Conservation (phyloP, 805 yeast species). For the Brettanomyces anomalus region DNA sequence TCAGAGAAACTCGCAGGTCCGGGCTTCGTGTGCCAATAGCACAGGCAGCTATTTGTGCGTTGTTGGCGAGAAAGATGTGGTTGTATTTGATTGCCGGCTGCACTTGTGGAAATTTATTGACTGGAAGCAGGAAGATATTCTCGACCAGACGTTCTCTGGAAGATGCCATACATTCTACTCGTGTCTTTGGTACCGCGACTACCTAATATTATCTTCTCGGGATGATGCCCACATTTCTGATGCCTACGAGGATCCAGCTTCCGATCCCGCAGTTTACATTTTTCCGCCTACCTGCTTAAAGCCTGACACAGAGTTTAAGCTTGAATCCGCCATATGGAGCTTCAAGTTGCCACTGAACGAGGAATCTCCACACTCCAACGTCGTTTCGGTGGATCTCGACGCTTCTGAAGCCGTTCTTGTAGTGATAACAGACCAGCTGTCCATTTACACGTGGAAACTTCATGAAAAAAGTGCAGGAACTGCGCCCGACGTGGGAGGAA, state of each 20-base stretch:
- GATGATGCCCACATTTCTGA: slow-evolving; percentile 7
- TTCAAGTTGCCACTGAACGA: slow-evolving; percentile 22
- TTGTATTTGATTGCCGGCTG: slow-evolving; percentile 30
- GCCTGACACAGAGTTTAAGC: slow-evolving; percentile 15
- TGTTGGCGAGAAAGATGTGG: slow-evolving; percentile 39
- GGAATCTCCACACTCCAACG: slow-evolving; percentile 13
- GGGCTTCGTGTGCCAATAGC: slow-evolving; percentile 32
- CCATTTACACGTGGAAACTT: slow-evolving; percentile 28
- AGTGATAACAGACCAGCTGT: slow-evolving; percentile 23
- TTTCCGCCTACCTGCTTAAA: slow-evolving; percentile 21
- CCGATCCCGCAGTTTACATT: slow-evolving; percentile 21
- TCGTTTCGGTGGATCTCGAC: slow-evolving; percentile 21
- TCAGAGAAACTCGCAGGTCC: slow-evolving; percentile 34
- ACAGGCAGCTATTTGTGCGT: slow-evolving; percentile 42
- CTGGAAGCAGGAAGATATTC: slow-evolving; percentile 11
- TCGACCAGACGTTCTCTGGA: not conserved
- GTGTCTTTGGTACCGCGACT: slow-evolving; percentile 30
- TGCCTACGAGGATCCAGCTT: slow-evolving; percentile 4
- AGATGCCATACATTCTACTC: slow-evolving; percentile 21
- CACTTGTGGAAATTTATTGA: slow-evolving; percentile 40
- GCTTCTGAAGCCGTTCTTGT: slow-evolving; percentile 19
- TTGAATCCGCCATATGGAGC: slow-evolving; percentile 24
- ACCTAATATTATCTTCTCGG: slow-evolving; percentile 22
- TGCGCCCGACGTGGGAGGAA: not conserved
- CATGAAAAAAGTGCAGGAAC: not conserved